Evolutionary conservation across 2,329 filamentous ascomycete species (phyloP), one percentile per base, ranked within the genome.

Genomic region (Aspergillus versicolor): DNA sequence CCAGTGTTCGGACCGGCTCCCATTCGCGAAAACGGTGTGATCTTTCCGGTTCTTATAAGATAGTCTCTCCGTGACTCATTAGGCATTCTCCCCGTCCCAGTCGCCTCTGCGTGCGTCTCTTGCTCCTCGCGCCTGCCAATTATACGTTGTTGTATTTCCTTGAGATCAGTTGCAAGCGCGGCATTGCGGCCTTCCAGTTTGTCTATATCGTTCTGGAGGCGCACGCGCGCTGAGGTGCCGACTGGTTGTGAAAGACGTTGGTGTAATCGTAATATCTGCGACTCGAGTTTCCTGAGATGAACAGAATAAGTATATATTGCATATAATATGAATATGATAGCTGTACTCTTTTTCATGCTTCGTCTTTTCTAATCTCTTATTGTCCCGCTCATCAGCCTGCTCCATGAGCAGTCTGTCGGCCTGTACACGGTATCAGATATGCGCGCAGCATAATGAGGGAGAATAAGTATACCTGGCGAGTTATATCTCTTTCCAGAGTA

Each of bases 21-120:
- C 65, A 96, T 84, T 61, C 88, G 90, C 7, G 92, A 90, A 68
- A 99, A 99, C 0, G 94, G 94, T 0, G 94, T 99, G 64, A 99
- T 97, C 76, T 97, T 97, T 60, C 94, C 94, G 0, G 93, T 99
- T 27, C 94, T 87, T 48, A 99, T 94, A 46, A 99, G 83, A 70
- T 90, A 99, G 46, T 96, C 92, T 50, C 92, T 85, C 59, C 91
- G 87, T 22, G 84, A 91, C 77, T 97, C 94, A 59, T 90, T 90
- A 1, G 90, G 86, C 56, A 93, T 75, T 53, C 84, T 85, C 57
- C 76, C 78, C 4, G 74, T 66, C 24, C 79, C 76, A 52, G 78
- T 75, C 13, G 70, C 68, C 32, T 78, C 74, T 2, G 77, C 74
- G 3, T 75, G 73, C 11, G 77, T 77, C 44, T 78, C 76, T 34